These are phyloP conservation scores for Arthroderma uncinatum DNA, from an alignment of 2,329 filamentous ascomycete genomes.

Conservation along the genomic window DNA sequence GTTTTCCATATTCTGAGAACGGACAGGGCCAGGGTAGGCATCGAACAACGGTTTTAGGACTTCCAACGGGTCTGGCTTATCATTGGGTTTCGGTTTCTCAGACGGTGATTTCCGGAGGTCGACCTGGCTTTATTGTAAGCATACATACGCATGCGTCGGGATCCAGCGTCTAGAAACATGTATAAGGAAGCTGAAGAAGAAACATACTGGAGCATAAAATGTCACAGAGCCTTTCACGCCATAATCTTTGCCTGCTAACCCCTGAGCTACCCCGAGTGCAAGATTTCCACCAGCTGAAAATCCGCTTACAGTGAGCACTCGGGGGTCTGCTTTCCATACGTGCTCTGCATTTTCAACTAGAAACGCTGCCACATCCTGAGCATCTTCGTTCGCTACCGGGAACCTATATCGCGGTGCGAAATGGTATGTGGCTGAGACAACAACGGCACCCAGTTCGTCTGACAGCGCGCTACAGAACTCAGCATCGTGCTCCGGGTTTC, in stretches of 20 bases:
- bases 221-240: conserved; percentile 31
- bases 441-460: conserved; percentile 32
- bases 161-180: background rate
- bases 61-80: conserved; percentile 28
- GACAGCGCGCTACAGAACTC: conserved; percentile 25
- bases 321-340: conserved; percentile 30
- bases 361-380: conserved; percentile 35
- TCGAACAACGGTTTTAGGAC: conserved; percentile 37
- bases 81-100: conserved; percentile 31
- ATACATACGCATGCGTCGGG: background rate
- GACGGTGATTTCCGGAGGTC: conserved; percentile 32
- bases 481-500: conserved; percentile 32
- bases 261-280: conserved; percentile 26
- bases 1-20: conserved; percentile 20
- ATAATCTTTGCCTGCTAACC: conserved; percentile 18
- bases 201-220: conserved; percentile 29
- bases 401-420: conserved; percentile 33
- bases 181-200: background rate
- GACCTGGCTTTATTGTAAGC: conserved; percentile 17
- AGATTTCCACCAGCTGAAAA: conserved; percentile 38
- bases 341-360: conserved; percentile 30
- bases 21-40: conserved; percentile 30
- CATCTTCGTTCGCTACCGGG: conserved; percentile 34
- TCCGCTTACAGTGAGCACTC: conserved; percentile 36
- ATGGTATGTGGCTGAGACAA: conserved; percentile 32